Conservation (phyloP, 352 stramenopile genomes). For the Phytophthora pluvialis region DNA sequence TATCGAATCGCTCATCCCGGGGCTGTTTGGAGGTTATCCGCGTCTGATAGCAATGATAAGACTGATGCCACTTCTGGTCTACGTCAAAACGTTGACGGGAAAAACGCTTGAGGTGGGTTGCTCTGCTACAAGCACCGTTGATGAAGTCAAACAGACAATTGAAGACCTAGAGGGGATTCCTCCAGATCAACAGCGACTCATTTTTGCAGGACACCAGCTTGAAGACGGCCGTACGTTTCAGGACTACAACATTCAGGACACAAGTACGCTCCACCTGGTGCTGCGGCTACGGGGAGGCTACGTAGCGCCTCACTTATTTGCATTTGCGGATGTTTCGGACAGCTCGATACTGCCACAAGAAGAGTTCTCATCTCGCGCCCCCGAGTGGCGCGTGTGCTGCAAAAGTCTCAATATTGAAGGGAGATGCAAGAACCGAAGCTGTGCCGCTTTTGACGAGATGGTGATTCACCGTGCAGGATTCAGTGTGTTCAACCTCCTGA, state of each 20-base stretch:
- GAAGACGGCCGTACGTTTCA: slow-evolving; percentile 9
- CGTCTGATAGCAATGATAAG: slow-evolving; percentile 4
- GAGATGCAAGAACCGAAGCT: slow-evolving; percentile 19
- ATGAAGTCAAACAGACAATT: slow-evolving; percentile 6
- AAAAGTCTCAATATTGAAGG: slow-evolving; percentile 45
- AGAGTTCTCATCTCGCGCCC: slow-evolving; percentile 19
- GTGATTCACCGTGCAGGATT: slow-evolving; percentile 25
- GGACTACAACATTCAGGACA: slow-evolving; percentile 11
- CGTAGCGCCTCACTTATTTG: neutral
- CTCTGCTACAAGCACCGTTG: neutral
- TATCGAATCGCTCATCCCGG: neutral
- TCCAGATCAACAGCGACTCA: slow-evolving; percentile 7
- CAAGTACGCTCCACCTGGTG: slow-evolving; percentile 1
- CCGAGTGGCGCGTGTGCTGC: slow-evolving; percentile 17
- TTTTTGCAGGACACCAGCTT: slow-evolving; percentile 10
- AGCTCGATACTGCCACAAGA: slow-evolving; percentile 12
- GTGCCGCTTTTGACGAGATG: slow-evolving; percentile 27
- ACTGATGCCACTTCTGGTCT: neutral
- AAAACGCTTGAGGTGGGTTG: neutral
- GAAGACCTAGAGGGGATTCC: slow-evolving; percentile 11
- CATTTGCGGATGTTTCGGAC: slow-evolving; percentile 17
- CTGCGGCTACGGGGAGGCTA: neutral
- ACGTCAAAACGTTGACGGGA: slow-evolving; percentile 4
- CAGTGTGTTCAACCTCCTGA: slow-evolving; percentile 30
- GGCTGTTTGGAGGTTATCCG: neutral